phyloP scores from a whole-genome alignment of 2,329 filamentous ascomycete species.

The Alternaria novae-zelandiae region DNA sequence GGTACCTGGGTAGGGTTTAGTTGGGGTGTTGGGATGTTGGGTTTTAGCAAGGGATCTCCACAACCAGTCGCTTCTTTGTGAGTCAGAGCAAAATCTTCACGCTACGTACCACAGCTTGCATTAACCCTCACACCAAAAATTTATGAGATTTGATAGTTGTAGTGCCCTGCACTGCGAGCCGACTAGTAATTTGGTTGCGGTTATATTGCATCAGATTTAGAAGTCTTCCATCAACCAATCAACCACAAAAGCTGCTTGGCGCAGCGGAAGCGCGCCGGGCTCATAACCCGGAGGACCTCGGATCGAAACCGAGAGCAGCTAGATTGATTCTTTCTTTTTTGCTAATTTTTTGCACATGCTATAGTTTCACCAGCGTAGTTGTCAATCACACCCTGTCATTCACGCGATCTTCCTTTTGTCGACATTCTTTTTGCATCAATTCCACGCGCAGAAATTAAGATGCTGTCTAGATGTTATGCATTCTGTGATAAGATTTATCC shows the following conservation, averaged over 20 bases:
- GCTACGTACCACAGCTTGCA: background rate
- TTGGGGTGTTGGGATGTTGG: background rate
- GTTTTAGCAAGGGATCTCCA: background rate
- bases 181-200: accelerated
- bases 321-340: conserved; percentile 13
- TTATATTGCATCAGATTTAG: background rate
- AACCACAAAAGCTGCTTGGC: conserved; percentile 36
- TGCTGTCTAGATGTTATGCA: background rate
- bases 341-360: background rate
- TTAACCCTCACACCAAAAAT: background rate
- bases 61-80: background rate
- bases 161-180: no score
- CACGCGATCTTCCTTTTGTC: background rate
- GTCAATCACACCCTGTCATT: no score
- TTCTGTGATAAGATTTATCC: background rate
- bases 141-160: no score
- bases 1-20: background rate
- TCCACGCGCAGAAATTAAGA: background rate
- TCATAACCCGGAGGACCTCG: conserved; percentile 45
- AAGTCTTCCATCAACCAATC: conserved; percentile 7
- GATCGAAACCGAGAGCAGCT: conserved; percentile 37
- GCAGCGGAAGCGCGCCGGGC: conserved; percentile 47
- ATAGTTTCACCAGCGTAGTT: no score
- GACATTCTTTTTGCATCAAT: background rate
- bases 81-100: background rate